phyloP scores from a whole-genome alignment of 129 eudicot species.

The Logfia minima region DNA sequence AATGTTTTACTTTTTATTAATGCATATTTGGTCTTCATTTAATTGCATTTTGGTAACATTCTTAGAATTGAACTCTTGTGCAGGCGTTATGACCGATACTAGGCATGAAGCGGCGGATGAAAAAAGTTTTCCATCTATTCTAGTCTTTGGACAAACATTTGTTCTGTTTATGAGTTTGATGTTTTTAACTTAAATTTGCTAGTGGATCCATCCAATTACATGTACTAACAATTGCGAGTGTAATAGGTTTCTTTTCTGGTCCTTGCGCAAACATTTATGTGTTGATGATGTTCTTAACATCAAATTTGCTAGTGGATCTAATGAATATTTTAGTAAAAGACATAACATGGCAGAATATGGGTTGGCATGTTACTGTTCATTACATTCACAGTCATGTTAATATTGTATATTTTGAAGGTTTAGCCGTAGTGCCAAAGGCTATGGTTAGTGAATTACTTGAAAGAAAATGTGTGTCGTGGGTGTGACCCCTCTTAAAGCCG shows the following conservation, averaged over 20 bases:
- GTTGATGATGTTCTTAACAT: neutral
- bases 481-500: too few species aligned
- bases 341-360: neutral
- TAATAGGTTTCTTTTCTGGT: conserved; percentile 14
- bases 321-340: neutral
- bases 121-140: conserved; percentile 13
- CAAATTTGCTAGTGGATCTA: neutral
- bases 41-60: neutral
- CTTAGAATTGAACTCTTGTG: neutral
- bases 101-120: conserved; percentile 4
- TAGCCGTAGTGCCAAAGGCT: too few species aligned
- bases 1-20: too few species aligned
- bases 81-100: conserved; percentile 37
- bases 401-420: too few species aligned
- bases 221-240: neutral
- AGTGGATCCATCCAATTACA: conserved; percentile 10
- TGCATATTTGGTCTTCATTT: neutral
- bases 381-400: too few species aligned
- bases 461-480: too few species aligned
- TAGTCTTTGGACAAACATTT: conserved; percentile 9
- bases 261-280: neutral
- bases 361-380: too few species aligned
- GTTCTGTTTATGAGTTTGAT: neutral
- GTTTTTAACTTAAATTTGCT: neutral
- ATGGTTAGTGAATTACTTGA: too few species aligned